Evolutionary conservation across 2,329 filamentous ascomycete genomes (phyloP).

Genomic region (Nothophaeocryptopus gaeumannii): DNA sequence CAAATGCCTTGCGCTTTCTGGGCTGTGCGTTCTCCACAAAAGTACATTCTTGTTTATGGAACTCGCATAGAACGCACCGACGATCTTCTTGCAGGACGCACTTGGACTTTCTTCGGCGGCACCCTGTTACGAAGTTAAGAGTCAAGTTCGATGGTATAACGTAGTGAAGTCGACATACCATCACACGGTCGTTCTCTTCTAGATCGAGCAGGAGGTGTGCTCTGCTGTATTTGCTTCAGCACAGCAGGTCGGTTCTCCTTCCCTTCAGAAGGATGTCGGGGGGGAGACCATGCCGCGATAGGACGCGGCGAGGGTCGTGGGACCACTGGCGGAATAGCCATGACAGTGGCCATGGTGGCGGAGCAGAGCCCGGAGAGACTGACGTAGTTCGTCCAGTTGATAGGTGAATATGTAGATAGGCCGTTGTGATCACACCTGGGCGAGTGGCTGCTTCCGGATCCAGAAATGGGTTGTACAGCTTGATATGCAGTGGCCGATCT

Average conservation of each 20-base stretch:
- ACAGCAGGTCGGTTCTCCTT: slow-evolving; percentile 42
- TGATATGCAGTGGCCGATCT: slow-evolving; percentile 15
- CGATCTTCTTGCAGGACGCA: slow-evolving; percentile 75
- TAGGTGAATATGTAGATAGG: slow-evolving; percentile 21
- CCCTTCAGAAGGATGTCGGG: slow-evolving; percentile 39
- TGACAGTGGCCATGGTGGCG: slow-evolving; percentile 45
- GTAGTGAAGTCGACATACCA: slow-evolving; percentile 39
- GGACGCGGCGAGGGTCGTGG: slow-evolving; percentile 45
- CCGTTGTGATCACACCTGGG: slow-evolving; percentile 9
- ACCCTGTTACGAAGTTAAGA: slow-evolving; percentile 34
- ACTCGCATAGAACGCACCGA: slow-evolving; percentile 72
- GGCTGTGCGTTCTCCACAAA: slow-evolving; percentile 72
- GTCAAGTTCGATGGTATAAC: no score
- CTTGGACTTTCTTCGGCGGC: slow-evolving; percentile 68
- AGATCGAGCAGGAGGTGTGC: slow-evolving; percentile 24
- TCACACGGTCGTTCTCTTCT: slow-evolving; percentile 56
- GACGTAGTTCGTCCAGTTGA: slow-evolving; percentile 16
- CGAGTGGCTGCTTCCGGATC: slow-evolving; percentile 13
- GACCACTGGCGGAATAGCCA: slow-evolving; percentile 48
- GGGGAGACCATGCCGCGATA: slow-evolving; percentile 46
- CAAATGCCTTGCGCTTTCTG: slow-evolving; percentile 70
- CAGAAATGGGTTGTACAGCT: slow-evolving; percentile 12
- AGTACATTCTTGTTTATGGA: slow-evolving; percentile 75
- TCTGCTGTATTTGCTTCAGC: slow-evolving; percentile 33
- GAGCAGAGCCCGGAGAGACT: slow-evolving; percentile 14